Percentiles rank a stretch among this genome's conserved stretches.
phyloP scores from a whole-genome alignment of 2,329 filamentous ascomycete genomes.

The Phaeosphaeriaceae sp. region DNA sequence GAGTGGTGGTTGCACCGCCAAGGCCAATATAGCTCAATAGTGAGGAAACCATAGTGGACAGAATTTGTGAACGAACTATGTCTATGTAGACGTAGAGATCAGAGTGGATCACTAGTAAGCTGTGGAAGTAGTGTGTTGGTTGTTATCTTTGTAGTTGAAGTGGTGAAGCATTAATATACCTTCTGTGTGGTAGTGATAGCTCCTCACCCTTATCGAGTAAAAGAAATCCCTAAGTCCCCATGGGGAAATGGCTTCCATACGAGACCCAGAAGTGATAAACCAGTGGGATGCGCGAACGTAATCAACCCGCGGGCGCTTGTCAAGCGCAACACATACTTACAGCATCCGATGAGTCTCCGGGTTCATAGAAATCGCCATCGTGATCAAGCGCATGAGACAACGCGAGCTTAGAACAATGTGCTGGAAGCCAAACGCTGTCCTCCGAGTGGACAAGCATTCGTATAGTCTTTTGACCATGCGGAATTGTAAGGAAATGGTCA shows the following conservation, averaged over 20 bases:
- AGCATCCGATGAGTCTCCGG: slow-evolving; percentile 11
- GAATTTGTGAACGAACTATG: background rate
- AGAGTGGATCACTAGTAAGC: background rate
- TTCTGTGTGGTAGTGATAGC: slow-evolving; percentile 10
- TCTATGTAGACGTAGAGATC: background rate
- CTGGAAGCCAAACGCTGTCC: slow-evolving; percentile 8
- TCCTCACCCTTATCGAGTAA: slow-evolving; percentile 36
- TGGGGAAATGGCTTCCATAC: slow-evolving; percentile 39
- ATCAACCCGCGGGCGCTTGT: slow-evolving; percentile 25
- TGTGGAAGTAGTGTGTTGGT: background rate
- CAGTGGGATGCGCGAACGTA: slow-evolving; percentile 34
- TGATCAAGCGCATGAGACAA: slow-evolving; percentile 27
- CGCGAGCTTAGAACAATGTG: slow-evolving; percentile 7
- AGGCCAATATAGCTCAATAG: slow-evolving; percentile 37
- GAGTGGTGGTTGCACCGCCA: slow-evolving; percentile 18
- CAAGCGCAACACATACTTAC: slow-evolving; percentile 26
- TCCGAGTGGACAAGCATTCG: slow-evolving; percentile 15
- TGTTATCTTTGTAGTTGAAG: slow-evolving; percentile 4
- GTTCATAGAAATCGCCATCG: slow-evolving; percentile 25
- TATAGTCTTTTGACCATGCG: slow-evolving; percentile 19
- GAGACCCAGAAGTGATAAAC: slow-evolving; percentile 18
- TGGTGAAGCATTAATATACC: slow-evolving; percentile 31
- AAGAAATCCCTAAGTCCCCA: slow-evolving; percentile 27
- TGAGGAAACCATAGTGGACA: slow-evolving; percentile 30
- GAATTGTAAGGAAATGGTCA: slow-evolving; percentile 21